Base-by-base conservation (phyloP, 331 rosid species). In the Spiraea crenata region DNA sequence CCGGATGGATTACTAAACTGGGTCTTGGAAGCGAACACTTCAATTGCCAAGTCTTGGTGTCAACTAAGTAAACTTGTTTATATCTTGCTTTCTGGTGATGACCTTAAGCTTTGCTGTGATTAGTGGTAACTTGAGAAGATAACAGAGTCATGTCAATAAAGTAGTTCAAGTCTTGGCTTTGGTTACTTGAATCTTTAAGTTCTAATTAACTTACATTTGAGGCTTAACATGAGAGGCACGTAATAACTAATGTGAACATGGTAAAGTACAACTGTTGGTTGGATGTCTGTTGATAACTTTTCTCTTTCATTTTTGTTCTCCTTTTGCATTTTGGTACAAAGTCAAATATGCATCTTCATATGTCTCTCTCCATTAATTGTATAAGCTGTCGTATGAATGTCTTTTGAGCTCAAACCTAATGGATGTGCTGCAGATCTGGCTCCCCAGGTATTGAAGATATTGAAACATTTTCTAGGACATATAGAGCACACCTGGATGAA, bases 381-480 rank as follows among this genome's bases (percentile, higher is more conserved):
- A 17, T 42, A 73, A 74, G 40, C 55, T 68, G 49, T 73, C 65
- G 16, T 63, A 65, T 79, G 54, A 50, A 73, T 63, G 60, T 37
- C 70, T 60, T 66, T 59, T 66, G 76, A 73, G 38, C 13, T 47
- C 63, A 57, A 74, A 39, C 68, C 63, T 41, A 71, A n/a, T 63
- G 57, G 57, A 71, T 63, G 39, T 57, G 44, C 69, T 20, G 58
- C 85, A 93, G 98, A 83, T 93, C 97, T 63, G 97, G 98, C 76
- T 93, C 97, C 71, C 98, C 98, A 38, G 76, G 67, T 74, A 84
- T 90, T 87, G 98, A 87, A 82, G 96, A 93, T 67, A 79, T 89
- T 52, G 95, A 89, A 81, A 90, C 87, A 7, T 93, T 93, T 76
- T 87, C 97, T 40, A 73, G 75, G 56, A 51, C 87, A 54, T 93